Evolutionary conservation across 306 rosid species (phyloP).

Genomic region (Carpinus viminea): DNA sequence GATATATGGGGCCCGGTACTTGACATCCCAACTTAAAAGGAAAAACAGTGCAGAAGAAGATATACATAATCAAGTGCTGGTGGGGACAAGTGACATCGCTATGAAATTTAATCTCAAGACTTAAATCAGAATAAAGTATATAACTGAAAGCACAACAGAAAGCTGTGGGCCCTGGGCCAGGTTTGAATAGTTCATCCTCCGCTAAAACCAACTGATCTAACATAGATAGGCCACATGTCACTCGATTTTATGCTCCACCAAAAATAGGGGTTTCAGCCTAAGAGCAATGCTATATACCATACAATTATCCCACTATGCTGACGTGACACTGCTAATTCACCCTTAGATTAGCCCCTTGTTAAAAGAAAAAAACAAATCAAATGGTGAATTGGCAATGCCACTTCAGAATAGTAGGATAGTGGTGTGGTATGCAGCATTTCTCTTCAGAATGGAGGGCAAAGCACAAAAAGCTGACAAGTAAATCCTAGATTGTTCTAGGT

Average conservation of each 20-base stretch:
- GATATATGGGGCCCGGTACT: not conserved
- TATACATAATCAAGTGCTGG: not conserved
- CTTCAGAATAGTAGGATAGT: no score
- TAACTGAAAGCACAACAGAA: not conserved
- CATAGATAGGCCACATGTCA: not conserved
- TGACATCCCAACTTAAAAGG: not conserved
- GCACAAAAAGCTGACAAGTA: constrained; percentile 7
- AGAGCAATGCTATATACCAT: no score
- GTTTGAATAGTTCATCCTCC: not conserved
- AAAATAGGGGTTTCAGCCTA: not conserved
- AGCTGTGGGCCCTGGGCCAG: not conserved
- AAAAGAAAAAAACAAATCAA: no score
- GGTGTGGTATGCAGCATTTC: no score
- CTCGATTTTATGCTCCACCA: constrained; percentile 1
- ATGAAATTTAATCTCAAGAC: not conserved
- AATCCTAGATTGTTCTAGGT: not conserved
- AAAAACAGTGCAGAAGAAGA: not conserved
- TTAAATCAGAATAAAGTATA: not conserved
- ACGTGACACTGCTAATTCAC: no score
- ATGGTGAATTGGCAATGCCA: no score
- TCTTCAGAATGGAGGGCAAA: not conserved
- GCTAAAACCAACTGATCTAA: not conserved
- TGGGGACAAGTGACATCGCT: not conserved
- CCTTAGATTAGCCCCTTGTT: no score
- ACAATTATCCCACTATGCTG: no score